These are phyloP conservation scores for Basipetospora sp. DNA, from an alignment of 2,329 filamentous ascomycete genomes.

Conservation along the genomic window DNA sequence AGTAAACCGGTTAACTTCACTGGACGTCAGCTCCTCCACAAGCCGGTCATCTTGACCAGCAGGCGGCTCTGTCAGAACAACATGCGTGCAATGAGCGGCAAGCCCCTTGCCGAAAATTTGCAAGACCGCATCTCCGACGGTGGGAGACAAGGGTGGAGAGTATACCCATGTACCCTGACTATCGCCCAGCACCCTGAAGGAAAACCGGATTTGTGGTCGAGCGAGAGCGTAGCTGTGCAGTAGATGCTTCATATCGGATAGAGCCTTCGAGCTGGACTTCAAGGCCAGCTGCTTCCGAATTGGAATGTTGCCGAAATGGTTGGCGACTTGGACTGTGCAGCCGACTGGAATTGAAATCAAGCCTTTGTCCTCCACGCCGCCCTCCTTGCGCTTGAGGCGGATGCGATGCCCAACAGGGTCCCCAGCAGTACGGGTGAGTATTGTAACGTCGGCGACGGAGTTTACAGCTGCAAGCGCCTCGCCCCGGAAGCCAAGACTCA, in stretches of 20 bases:
- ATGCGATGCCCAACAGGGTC: conserved; percentile 43
- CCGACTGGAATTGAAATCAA: conserved; percentile 44
- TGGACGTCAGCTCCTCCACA: background rate
- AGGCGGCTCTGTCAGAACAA: conserved; percentile 14
- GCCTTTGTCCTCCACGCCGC: conserved; percentile 17
- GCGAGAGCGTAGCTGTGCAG: conserved; percentile 53
- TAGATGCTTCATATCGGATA: conserved; percentile 43
- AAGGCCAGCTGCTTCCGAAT: conserved; percentile 46
- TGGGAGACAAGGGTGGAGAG: conserved; percentile 35
- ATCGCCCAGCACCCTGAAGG: conserved; percentile 42
- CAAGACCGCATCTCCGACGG: conserved; percentile 41
- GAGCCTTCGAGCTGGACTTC: conserved; percentile 41
- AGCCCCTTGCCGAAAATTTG: conserved; percentile 47
- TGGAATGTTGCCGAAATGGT: conserved; percentile 45
- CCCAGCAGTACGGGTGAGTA: conserved; percentile 49
- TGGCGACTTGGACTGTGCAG: conserved; percentile 47
- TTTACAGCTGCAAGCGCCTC: conserved; percentile 56
- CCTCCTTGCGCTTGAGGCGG: conserved; percentile 22
- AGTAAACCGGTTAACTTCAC: conserved; percentile 14
- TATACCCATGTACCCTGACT: conserved; percentile 44
- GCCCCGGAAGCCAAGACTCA: conserved; percentile 60
- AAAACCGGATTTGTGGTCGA: conserved; percentile 45
- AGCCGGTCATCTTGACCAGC: background rate
- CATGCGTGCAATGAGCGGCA: conserved; percentile 37
- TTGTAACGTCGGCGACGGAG: conserved; percentile 40